Evolutionary conservation across 805 yeast genomes (phyloP), one percentile per base, ranked within the genome.

Genomic region (Cyberlindnera maclurae): DNA sequence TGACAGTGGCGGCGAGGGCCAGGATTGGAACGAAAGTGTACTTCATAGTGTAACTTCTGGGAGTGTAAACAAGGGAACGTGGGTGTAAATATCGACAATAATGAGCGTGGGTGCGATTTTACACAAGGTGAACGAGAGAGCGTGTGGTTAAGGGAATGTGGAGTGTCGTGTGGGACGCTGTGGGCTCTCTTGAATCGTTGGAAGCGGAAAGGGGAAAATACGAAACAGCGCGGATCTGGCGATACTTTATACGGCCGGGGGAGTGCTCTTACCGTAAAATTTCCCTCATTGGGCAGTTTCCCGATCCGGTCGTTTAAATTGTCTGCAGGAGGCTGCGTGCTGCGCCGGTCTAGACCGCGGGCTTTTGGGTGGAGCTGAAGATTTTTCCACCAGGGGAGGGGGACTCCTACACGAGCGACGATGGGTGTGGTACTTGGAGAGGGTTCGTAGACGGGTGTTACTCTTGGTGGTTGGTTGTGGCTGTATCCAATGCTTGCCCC

Each of bases 21-120:
- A 54, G 43, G 15, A 62, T 39, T 24, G 65, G 46, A 17, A 63
- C 46, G 33, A 58, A 45, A 39, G 61, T 43, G 42, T 43, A 49
- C 37, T 43, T 49, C 53, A 49, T 47, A 4, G 12, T 40, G 16
- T 11, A 13, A 12, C 11, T 15, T n/a, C n/a, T 12, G n/a, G 13
- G 16, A n/a, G 27, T 13, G 34, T n/a, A n/a, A 3, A 20, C 13
- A 20, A 8, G 34, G 27, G 33, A 31, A 13, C 13, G 22, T 31
- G 22, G 24, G 12, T 13, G 22, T 17, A 31, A 18, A 29, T 11
- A 26, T 17, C 20, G 29, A 26, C 20, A 27, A n/a, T 12, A 29
- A 29, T 12, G 31, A 13, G 31, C 15, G 16, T 29, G 31, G 5
- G 5, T 5, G 16, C 13, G 31, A 5, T 13, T 3, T 13, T 29